Evolutionary conservation across 2,329 filamentous ascomycete species (phyloP).

Genomic region (Xylaria sp.): DNA sequence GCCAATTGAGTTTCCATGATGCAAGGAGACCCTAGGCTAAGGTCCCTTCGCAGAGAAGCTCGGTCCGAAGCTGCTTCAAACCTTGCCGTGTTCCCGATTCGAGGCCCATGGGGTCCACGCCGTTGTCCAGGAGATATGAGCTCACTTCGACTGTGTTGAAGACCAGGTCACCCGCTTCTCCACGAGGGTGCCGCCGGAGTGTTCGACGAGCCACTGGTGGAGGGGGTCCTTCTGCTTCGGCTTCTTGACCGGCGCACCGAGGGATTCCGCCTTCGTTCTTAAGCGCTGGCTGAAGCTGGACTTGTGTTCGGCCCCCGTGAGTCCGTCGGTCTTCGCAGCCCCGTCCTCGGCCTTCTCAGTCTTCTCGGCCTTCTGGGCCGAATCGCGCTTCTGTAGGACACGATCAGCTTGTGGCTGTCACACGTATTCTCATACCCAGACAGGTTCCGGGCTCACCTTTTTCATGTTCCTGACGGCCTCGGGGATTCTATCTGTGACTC

Average conservation of each 20-base stretch:
- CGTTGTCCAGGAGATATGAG: background rate
- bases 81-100: background rate
- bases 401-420: background rate
- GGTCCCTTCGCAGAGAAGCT: background rate
- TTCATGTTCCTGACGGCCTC: background rate
- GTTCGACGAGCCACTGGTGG: slow-evolving; percentile 32
- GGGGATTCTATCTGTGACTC: slow-evolving; percentile 3
- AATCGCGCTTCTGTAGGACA: background rate
- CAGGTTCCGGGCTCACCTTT: background rate
- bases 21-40: background rate
- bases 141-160: background rate
- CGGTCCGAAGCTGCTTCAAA: background rate
- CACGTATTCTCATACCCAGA: background rate
- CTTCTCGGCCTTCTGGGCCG: background rate
- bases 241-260: slow-evolving; percentile 1
- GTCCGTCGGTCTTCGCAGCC: background rate
- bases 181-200: slow-evolving; percentile 31
- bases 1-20: background rate
- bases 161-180: slow-evolving; percentile 7
- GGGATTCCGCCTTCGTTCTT: slow-evolving; percentile 8
- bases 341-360: background rate
- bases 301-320: background rate
- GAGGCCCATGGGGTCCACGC: background rate
- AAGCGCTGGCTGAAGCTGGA: background rate
- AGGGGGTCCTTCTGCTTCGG: slow-evolving; percentile 28